Base-by-base conservation (phyloP, 768 basidiomycete species). In the Pisolithus tinctorius region DNA sequence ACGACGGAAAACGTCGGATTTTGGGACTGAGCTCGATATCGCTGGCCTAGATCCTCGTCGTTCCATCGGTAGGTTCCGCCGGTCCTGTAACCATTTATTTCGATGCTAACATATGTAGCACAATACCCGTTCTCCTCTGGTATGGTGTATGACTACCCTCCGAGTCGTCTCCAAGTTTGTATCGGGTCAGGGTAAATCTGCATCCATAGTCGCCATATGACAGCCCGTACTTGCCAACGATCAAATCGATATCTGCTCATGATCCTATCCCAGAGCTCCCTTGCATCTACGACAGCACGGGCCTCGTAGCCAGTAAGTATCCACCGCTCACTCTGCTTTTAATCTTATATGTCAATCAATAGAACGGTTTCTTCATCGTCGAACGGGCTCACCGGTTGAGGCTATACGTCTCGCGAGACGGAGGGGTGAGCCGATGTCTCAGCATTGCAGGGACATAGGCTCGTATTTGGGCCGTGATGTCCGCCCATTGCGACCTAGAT, bases 361-460 rank as follows among this genome's bases (percentile, higher is more conserved):
- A 42, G 5, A 6, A 11, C 11, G 17, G 3, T 20, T 23, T 36
- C 45, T 11, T 23, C 37, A 14, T 27, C n/a, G 41, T 2, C 4
- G 16, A 2, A 20, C 10, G 4, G 1, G 64, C 79, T 50, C 54
- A 85, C 86, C 93, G 72, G 65, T 99, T 98, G 49, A 97, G 70
- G 66, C 89, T 92, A 66, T 97, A 97, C 1, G 95, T 97, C 71
- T 98, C 94, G 51, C 81, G 73, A 0, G 95, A 95, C 3, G 95
- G 95, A 0, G 95, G 95, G 0, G 92, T 93, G 27, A 96, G 74
- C 45, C 94, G 76, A 61, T 96, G 77, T 58, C 78, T 74, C 51
- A 99, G 75, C 93, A 99, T 98, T 48, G 88, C 72, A 1, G 95
- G 94, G 43, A 99, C 97, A 30, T 80, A 76, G 4, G 74, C 77